Evolutionary conservation across 768 basidiomycete genomes (phyloP), one percentile per base, ranked within the genome.

Genomic region (Cystofilobasidium ferigula): DNA sequence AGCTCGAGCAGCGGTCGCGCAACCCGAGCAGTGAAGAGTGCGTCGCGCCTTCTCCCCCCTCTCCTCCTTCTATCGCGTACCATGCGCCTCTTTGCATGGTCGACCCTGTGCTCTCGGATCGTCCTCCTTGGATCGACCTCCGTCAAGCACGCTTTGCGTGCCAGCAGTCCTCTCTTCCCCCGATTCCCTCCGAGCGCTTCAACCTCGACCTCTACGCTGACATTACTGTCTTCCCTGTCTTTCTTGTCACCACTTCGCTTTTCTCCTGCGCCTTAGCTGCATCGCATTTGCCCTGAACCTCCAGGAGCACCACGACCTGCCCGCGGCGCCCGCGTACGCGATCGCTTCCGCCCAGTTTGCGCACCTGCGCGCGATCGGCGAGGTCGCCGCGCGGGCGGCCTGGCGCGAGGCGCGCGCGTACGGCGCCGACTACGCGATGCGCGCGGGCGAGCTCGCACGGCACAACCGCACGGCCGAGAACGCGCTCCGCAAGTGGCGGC

Each of bases 21-120:
- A 89, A 89, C 73, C 93, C 94, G 10, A 81, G 81, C 14, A 81
- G 89, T 6, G 94, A 98, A 80, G 90, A 98, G 94, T 97, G 74
- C 75, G 89, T 80, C 12, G 8, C 22, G 22, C 34, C 59, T 26
- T 26, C 42, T 47, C 34, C 26, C 28, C n/a, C 40, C 26, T 32
- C 47, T 16, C 13, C 36, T 35, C 26, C 48, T 35, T 35, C 8
- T n/a, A n/a, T n/a, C n/a, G n/a, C n/a, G n/a, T n/a, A n/a, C 30
- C 57, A 38, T 10, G 28, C 18, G 20, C 32, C 30, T 22, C n/a
- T 22, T 61, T 35, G 56, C 26, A 54, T 4, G 26, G 6, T 4
- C 8, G 54, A 56, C 4, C 10, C 54, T 30, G 54, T 20, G 13
- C 20, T 9, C 4, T 47, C 45, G 45, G n/a, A 5, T 12, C 20